Evolutionary conservation across 2,329 filamentous ascomycete species (phyloP).

Genomic region (Aspergillus neoniger): DNA sequence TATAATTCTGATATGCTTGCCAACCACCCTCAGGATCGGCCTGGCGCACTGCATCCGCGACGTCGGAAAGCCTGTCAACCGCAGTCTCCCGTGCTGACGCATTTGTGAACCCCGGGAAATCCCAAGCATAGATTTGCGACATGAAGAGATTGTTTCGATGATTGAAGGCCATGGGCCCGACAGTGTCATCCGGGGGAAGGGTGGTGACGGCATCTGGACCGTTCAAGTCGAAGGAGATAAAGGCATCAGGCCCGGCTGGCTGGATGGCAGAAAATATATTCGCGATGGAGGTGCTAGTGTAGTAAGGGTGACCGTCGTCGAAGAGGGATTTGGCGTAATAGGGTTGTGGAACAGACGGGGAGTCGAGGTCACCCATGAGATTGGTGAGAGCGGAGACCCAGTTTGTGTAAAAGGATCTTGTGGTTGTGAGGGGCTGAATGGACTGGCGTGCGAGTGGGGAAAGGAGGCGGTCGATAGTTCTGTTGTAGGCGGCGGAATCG

Average conservation of each 20-base stretch:
- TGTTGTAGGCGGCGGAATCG: neutral
- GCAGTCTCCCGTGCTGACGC: neutral
- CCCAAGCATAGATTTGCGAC: neutral
- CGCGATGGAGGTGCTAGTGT: neutral
- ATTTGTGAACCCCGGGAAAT: neutral
- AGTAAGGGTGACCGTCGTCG: slow-evolving; percentile 5
- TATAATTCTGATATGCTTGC: neutral
- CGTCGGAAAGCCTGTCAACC: neutral
- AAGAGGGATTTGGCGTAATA: slow-evolving; percentile 13
- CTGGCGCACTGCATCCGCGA: neutral
- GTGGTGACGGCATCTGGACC: neutral
- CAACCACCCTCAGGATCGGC: neutral
- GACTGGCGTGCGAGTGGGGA: neutral
- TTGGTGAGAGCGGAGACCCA: slow-evolving; percentile 12
- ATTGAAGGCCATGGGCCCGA: neutral
- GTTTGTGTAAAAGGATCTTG: neutral
- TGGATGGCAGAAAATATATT: neutral
- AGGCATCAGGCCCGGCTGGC: neutral
- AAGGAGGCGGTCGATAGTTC: neutral
- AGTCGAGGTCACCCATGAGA: slow-evolving; percentile 13
- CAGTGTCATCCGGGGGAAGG: neutral
- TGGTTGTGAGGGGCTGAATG: neutral
- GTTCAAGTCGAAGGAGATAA: neutral
- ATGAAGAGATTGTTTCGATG: neutral
- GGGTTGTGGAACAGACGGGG: slow-evolving; percentile 3